Percentiles rank a stretch among this genome's conserved stretches.
Evolutionary conservation across 345 rosid species (phyloP).

Genomic region (Corymbia maculata): DNA sequence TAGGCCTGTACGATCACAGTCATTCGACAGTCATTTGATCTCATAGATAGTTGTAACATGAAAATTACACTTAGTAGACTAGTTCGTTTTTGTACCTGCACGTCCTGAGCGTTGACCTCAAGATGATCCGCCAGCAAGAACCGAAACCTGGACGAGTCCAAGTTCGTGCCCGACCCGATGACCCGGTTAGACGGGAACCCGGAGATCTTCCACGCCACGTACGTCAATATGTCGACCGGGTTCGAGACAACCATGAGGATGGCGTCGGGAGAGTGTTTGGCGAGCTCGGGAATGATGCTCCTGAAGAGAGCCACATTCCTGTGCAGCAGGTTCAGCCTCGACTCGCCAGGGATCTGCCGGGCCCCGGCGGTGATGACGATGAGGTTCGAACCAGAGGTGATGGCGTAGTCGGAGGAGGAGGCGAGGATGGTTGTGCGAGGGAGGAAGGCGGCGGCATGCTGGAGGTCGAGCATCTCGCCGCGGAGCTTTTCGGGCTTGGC

Average conservation of each 20-base stretch:
- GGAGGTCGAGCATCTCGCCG: constrained; percentile 99
- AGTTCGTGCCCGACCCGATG: constrained; percentile 84
- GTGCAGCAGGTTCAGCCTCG: constrained; percentile 74
- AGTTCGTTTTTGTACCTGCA: constrained; percentile 40
- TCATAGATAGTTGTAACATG: too few species aligned
- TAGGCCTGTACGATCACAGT: constrained; percentile 34
- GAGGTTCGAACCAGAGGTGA: constrained; percentile 73
- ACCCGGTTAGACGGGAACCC: constrained; percentile 81
- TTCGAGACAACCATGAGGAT: constrained; percentile 83
- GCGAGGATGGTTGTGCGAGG: constrained; percentile 78
- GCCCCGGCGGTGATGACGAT: constrained; percentile 92
- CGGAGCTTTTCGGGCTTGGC: constrained; percentile 56
- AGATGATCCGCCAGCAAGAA: constrained; percentile 86
- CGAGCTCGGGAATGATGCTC: constrained; percentile 74
- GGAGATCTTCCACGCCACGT: constrained; percentile 83
- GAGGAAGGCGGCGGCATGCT: constrained; percentile 96
- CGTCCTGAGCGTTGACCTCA: constrained; percentile 91
- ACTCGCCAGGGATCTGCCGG: constrained; percentile 78
- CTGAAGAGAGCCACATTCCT: constrained; percentile 66
- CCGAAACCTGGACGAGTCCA: constrained; percentile 81
- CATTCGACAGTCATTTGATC: background rate
- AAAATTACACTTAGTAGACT: background rate
- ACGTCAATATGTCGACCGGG: constrained; percentile 81
- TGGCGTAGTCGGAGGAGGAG: constrained; percentile 60
- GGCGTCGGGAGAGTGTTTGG: constrained; percentile 55